Percentiles rank a stretch among this genome's conserved stretches.
Conservation (phyloP, 306 rosid species). For the Vigna angularis region DNA sequence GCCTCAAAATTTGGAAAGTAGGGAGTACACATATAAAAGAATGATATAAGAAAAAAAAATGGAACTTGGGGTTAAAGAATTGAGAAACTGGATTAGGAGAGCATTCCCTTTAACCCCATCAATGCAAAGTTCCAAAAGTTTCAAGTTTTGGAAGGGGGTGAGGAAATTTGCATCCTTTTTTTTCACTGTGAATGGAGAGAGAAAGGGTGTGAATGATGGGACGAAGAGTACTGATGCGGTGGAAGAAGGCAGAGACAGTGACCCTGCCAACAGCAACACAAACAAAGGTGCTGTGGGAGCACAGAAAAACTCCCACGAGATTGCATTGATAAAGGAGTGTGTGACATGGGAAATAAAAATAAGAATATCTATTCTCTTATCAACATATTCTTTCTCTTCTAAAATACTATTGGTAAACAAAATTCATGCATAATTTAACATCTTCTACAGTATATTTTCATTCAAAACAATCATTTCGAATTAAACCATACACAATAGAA, state of each 20-base stretch:
- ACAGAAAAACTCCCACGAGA: slow-evolving; percentile 50
- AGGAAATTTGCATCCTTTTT: slow-evolving; percentile 39
- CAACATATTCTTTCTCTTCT: too few relatives aligned
- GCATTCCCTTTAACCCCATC: slow-evolving; percentile 55
- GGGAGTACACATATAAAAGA: slow-evolving; percentile 11
- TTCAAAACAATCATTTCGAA: too few relatives aligned
- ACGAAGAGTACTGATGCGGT: slow-evolving; percentile 48
- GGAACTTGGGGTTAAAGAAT: slow-evolving; percentile 45
- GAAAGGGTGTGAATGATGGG: slow-evolving; percentile 37
- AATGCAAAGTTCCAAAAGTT: slow-evolving; percentile 38
- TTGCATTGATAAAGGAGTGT: slow-evolving; percentile 54
- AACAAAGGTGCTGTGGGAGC: slow-evolving; percentile 66
- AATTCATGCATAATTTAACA: too few relatives aligned
- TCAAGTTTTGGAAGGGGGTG: slow-evolving; percentile 40
- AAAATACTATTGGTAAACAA: too few relatives aligned
- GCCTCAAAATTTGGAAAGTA: slow-evolving; percentile 49
- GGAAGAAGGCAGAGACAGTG: slow-evolving; percentile 50
- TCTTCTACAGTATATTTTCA: too few relatives aligned
- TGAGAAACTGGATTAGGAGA: slow-evolving; percentile 66
- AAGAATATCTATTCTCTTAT: background rate
- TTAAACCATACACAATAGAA: too few relatives aligned
- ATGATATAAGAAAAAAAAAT: background rate
- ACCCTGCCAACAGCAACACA: slow-evolving; percentile 58
- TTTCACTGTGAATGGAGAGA: slow-evolving; percentile 35
- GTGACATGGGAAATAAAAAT: background rate